Evolutionary conservation across 2,329 filamentous ascomycete genomes (phyloP), one percentile per base, ranked within the genome.

Genomic region (Elsinoe perseae): DNA sequence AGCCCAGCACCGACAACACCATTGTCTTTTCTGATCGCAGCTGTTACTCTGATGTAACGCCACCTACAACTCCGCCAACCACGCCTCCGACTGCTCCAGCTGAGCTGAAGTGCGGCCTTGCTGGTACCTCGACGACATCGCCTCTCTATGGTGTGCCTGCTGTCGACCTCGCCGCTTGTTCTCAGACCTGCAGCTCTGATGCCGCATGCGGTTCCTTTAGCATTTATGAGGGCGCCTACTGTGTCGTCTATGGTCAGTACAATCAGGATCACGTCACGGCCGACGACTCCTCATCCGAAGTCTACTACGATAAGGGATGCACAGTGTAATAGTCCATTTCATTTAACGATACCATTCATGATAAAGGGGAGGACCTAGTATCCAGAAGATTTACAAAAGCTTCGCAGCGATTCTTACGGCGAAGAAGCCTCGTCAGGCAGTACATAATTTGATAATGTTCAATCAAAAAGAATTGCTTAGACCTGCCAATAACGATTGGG

Each of bases 381-480:
- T 50, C 21, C 30, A 38, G 30, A 52, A 38, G 48, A 52, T 20
- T 4, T 12, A 9, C 3, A 36, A 52, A 14, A 36, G 48, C 48
- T 32, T 38, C 48, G 8, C 48, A 38, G 48, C 48, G 18, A 21
- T 18, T 14, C 8, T 30, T 48, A 32, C 2, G 8, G 18, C 30
- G 21, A 7, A 52, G 14, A 28, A 36, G 48, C 30, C 48, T 34
- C 28, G 48, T 18, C 48, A 52, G 48, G 16, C 48, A 36, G 25
- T 52, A 38, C 30, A 52, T 52, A 52, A 52, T 52, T 52, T 38
- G 30, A 34, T 52, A 52, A 52, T 52, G 48, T 52, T 25, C 48
- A 52, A 52, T 52, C 28, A 30, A 52, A 25, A 52, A 25, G n/a
- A 25, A 36, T 25, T 52, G 14, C 7, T 52, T 28, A 16, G 25